These are phyloP conservation scores for Sporothrix sp. DNA, from an alignment of 2,329 filamentous ascomycete genomes.

Conservation along the genomic window DNA sequence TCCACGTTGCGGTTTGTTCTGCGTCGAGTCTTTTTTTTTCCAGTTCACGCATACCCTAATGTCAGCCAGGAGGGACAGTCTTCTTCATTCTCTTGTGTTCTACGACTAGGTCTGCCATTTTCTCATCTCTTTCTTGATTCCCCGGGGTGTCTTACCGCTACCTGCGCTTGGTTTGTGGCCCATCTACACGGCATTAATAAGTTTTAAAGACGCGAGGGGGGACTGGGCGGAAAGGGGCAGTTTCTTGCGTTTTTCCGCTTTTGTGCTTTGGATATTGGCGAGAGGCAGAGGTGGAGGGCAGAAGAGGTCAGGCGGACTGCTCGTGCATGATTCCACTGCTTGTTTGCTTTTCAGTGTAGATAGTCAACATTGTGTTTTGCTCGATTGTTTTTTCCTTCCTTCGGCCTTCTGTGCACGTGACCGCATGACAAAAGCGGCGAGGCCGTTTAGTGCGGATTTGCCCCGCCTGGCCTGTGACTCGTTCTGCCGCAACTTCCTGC, in stretches of 20 bases:
- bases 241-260: too few relatives aligned
- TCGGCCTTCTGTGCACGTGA: too few relatives aligned
- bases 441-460: background rate
- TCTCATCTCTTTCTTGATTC: conserved; percentile 14
- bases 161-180: background rate
- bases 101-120: background rate
- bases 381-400: too few relatives aligned
- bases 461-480: conserved; percentile 1
- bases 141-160: conserved; percentile 6
- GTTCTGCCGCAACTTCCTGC: background rate
- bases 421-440: background rate
- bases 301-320: too few relatives aligned
- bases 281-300: too few relatives aligned
- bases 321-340: background rate
- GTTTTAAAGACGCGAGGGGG: background rate
- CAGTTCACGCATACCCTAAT: too few relatives aligned
- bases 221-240: background rate
- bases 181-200: conserved; percentile 1
- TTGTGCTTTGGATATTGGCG: conserved; percentile 2
- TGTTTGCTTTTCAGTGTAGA: background rate
- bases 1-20: background rate
- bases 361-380: too few relatives aligned
- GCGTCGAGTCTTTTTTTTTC: too few relatives aligned
- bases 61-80: too few relatives aligned
- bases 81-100: conserved; percentile 1